These are phyloP conservation scores for Candida peoriensis DNA, from an alignment of 805 yeast genomes.

Conservation along the genomic window DNA sequence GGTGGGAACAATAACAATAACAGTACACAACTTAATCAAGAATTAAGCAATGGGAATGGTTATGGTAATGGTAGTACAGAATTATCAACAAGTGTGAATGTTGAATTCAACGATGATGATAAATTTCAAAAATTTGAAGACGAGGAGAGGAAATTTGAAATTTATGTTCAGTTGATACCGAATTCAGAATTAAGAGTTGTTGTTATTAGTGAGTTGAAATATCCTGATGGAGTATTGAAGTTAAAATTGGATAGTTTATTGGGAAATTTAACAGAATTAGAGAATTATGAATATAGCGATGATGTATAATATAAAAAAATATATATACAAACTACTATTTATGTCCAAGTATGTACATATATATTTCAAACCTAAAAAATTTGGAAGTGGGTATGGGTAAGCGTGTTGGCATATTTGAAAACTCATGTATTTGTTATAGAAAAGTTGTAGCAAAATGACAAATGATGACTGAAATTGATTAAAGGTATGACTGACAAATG, in stretches of 20 bases:
- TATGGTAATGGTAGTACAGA: no score
- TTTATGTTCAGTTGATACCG: constrained; percentile 8
- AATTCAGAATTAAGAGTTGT: constrained; percentile 17
- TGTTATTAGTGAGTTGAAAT: constrained; percentile 18
- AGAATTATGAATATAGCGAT: constrained; percentile 15
- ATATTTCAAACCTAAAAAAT: no score
- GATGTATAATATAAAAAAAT: constrained; percentile 2
- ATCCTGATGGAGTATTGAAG: constrained; percentile 21
- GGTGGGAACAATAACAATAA: not conserved
- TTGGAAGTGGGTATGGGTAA: no score
- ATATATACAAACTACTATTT: not conserved
- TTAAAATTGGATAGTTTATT: constrained; percentile 14
- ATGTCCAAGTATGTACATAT: no score
- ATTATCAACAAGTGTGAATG: not conserved
- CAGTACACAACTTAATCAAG: no score
- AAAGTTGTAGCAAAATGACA: no score
- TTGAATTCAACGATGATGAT: not conserved
- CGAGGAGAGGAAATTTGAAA: constrained; percentile 6
- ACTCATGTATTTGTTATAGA: no score
- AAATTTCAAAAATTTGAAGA: constrained; percentile 6
- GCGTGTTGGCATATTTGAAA: no score
- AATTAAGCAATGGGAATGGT: no score
- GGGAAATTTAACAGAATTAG: constrained; percentile 14
- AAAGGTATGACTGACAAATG: no score
- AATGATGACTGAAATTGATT: no score